Conservation (phyloP, 352 stramenopile genomes). For the Pythium scleroteichum region DNA sequence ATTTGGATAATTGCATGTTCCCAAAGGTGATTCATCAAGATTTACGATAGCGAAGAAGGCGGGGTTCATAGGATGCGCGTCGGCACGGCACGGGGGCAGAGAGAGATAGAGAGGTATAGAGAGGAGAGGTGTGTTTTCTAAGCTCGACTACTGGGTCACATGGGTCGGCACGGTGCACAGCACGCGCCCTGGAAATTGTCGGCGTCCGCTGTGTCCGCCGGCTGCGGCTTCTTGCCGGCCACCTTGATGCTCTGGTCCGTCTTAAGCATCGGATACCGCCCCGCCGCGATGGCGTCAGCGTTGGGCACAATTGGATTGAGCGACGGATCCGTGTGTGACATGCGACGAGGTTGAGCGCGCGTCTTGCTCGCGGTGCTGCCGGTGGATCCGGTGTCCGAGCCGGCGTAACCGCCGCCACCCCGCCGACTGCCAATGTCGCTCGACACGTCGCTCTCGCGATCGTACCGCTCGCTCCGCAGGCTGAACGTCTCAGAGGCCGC, state of each 20-base stretch:
- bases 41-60: too few species aligned
- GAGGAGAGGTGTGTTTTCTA: neutral
- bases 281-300: slow-evolving; percentile 57
- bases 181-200: slow-evolving; percentile 45
- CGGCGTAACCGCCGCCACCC: slow-evolving; percentile 37
- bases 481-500: slow-evolving; percentile 82
- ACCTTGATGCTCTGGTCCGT: slow-evolving; percentile 65
- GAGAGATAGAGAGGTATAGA: neutral
- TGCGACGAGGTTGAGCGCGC: slow-evolving; percentile 33
- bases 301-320: slow-evolving; percentile 73
- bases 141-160: slow-evolving; percentile 40
- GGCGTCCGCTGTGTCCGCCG: slow-evolving; percentile 24
- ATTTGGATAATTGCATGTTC: too few species aligned
- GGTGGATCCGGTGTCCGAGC: slow-evolving; percentile 65
- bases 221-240: slow-evolving; percentile 29
- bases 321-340: slow-evolving; percentile 53
- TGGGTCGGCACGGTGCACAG: slow-evolving; percentile 58
- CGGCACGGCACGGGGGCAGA: too few species aligned
- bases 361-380: slow-evolving; percentile 38
- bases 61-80: too few species aligned
- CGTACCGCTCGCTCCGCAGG: slow-evolving; percentile 77
- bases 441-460: slow-evolving; percentile 81
- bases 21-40: too few species aligned
- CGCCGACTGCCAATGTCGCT: slow-evolving; percentile 67
- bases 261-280: slow-evolving; percentile 80